Conservation (phyloP, 441 rosid genomes). For the Populus hybrid region DNA sequence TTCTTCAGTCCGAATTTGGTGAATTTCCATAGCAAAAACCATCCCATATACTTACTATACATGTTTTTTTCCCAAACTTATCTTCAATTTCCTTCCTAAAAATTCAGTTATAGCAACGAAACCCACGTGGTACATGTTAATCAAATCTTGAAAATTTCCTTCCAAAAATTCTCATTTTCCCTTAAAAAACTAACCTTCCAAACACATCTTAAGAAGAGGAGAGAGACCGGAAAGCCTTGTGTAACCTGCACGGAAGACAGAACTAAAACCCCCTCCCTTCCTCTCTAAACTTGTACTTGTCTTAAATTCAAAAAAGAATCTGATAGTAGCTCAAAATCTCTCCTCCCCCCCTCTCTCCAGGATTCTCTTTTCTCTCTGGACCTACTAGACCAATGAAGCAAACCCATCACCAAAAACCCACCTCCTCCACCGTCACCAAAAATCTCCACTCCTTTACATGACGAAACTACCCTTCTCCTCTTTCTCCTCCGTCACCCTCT, state of each 20-base stretch:
- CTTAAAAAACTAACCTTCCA: neutral
- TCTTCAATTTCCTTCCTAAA: too few relatives aligned
- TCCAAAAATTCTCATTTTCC: neutral
- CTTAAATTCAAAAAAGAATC: neutral
- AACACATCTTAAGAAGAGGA: neutral
- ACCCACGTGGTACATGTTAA: neutral
- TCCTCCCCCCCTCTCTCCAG: slow-evolving; percentile 3
- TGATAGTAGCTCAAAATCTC: neutral
- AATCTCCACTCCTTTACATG: slow-evolving; percentile 37
- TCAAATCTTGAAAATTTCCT: neutral
- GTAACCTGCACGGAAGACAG: neutral
- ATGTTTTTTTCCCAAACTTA: too few relatives aligned
- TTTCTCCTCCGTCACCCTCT: slow-evolving; percentile 3
- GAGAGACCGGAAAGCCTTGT: neutral
- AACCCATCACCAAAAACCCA: slow-evolving; percentile 1
- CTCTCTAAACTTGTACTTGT: neutral
- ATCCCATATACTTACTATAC: too few relatives aligned
- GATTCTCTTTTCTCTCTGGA: slow-evolving; percentile 3
- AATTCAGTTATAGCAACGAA: too few relatives aligned
- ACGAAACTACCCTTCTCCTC: slow-evolving; percentile 28
- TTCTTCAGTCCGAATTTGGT: too few relatives aligned
- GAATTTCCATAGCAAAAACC: too few relatives aligned
- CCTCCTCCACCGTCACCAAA: neutral
- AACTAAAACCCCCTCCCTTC: neutral
- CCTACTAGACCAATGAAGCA: slow-evolving; percentile 22